phyloP scores from a whole-genome alignment of 345 rosid genomes.

The Lumnitzera racemosa region DNA sequence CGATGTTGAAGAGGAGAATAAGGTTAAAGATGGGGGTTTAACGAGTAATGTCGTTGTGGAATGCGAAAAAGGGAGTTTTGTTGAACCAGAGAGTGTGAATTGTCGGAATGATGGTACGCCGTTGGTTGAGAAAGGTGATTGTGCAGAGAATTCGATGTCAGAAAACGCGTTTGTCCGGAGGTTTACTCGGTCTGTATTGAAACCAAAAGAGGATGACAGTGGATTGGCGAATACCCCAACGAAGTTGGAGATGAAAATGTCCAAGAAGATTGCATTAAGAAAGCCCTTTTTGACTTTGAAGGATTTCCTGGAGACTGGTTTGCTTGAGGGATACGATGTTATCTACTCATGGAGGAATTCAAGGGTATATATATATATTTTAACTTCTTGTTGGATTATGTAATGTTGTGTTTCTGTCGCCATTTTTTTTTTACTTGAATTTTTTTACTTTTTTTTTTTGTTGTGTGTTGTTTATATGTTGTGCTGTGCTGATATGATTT shows the following conservation, averaged over 20 bases:
- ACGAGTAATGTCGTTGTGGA: background rate
- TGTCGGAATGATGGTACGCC: background rate
- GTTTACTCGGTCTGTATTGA: slow-evolving; percentile 50
- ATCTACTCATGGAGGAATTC: slow-evolving; percentile 52
- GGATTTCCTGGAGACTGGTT: slow-evolving; percentile 64
- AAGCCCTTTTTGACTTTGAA: slow-evolving; percentile 48
- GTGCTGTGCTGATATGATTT: background rate
- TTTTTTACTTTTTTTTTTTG: background rate
- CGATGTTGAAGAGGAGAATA: slow-evolving; percentile 41
- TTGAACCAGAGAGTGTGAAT: background rate
- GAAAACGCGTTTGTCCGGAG: slow-evolving; percentile 24
- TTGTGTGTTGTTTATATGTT: background rate
- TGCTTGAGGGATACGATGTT: slow-evolving; percentile 68
- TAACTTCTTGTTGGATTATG: too few relatives aligned
- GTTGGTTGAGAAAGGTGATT: slow-evolving; percentile 7
- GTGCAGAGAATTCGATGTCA: slow-evolving; percentile 14
- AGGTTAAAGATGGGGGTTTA: slow-evolving; percentile 9
- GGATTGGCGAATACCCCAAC: slow-evolving; percentile 11
- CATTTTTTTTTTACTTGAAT: background rate
- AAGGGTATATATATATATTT: slow-evolving; percentile 37
- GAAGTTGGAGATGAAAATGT: slow-evolving; percentile 28
- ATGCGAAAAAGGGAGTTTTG: background rate
- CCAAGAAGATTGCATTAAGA: slow-evolving; percentile 30
- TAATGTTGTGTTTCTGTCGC: too few relatives aligned
- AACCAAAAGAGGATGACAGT: slow-evolving; percentile 23